phyloP scores from a whole-genome alignment of 768 basidiomycete genomes.

The Melanogaster broomeanus region DNA sequence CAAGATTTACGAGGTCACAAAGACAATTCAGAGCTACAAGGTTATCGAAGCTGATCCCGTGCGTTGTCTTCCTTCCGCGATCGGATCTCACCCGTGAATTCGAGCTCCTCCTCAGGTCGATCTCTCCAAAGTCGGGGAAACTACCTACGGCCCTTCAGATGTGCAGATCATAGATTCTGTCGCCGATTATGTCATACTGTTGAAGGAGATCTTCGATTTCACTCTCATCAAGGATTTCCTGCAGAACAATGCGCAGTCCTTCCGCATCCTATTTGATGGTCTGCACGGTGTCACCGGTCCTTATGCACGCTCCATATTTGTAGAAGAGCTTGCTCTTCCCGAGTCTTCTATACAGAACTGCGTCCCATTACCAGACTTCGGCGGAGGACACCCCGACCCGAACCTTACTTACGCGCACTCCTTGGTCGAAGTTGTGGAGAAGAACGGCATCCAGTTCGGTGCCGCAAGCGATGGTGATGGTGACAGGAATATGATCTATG shows the following conservation, averaged over 20 bases:
- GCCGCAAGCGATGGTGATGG: constrained; percentile 98
- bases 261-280: constrained; percentile 93
- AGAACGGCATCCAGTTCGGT: constrained; percentile 83
- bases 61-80: constrained; percentile 29
- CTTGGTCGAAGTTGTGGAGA: constrained; percentile 91
- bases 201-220: constrained; percentile 94
- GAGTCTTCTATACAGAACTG: constrained; percentile 88
- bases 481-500: constrained; percentile 99
- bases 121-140: constrained; percentile 79
- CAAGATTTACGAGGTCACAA: constrained; percentile 90
- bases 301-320: constrained; percentile 86
- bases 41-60: constrained; percentile 76
- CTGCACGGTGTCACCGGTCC: constrained; percentile 97
- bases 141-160: constrained; percentile 76
- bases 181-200: constrained; percentile 78
- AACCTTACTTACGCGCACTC: constrained; percentile 97
- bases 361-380: constrained; percentile 90
- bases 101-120: constrained; percentile 56
- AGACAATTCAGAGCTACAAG: constrained; percentile 85
- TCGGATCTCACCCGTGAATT: not conserved
- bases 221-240: constrained; percentile 89
- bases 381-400: constrained; percentile 97
- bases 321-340: constrained; percentile 80
- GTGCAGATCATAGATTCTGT: constrained; percentile 96
- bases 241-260: constrained; percentile 60